Percentiles rank a stretch among this genome's conserved stretches.
Evolutionary conservation across 306 rosid genomes (phyloP).

Genomic region (Hippophae rhamnoides): DNA sequence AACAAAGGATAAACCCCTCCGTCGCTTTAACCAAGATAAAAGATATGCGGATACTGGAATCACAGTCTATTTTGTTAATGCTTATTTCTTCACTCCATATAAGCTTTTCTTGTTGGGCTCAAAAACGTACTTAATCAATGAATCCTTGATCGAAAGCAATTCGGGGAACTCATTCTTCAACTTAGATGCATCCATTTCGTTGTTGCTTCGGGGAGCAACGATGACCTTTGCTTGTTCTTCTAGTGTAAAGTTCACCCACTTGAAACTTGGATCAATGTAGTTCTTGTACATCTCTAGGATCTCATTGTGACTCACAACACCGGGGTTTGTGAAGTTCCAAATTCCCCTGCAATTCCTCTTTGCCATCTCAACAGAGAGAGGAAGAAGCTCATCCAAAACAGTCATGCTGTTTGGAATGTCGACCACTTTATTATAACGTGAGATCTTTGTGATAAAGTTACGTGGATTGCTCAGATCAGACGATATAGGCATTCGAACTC

Average conservation of each 20-base stretch:
- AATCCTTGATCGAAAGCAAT: slow-evolving; percentile 32
- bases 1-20: not conserved
- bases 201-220: slow-evolving; percentile 34
- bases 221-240: slow-evolving; percentile 37
- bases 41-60: slow-evolving; percentile 5
- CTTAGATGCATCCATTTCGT: slow-evolving; percentile 40
- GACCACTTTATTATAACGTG: slow-evolving; percentile 36
- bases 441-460: slow-evolving; percentile 47
- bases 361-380: slow-evolving; percentile 53
- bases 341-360: slow-evolving; percentile 40
- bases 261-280: slow-evolving; percentile 36
- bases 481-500: slow-evolving; percentile 47
- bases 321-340: slow-evolving; percentile 62
- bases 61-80: slow-evolving; percentile 9
- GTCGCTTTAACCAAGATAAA: not conserved
- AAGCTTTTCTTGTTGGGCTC: slow-evolving; percentile 34
- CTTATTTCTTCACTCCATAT: slow-evolving; percentile 15
- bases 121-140: slow-evolving; percentile 38
- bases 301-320: slow-evolving; percentile 47
- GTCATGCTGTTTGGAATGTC: slow-evolving; percentile 47
- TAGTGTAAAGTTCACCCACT: slow-evolving; percentile 41
- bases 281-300: slow-evolving; percentile 55
- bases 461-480: slow-evolving; percentile 47
- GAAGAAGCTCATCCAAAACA: slow-evolving; percentile 49
- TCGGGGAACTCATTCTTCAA: slow-evolving; percentile 46